Evolutionary conservation across 139 green algal genomes (phyloP).

Genomic region (Coelastrella sp.): DNA sequence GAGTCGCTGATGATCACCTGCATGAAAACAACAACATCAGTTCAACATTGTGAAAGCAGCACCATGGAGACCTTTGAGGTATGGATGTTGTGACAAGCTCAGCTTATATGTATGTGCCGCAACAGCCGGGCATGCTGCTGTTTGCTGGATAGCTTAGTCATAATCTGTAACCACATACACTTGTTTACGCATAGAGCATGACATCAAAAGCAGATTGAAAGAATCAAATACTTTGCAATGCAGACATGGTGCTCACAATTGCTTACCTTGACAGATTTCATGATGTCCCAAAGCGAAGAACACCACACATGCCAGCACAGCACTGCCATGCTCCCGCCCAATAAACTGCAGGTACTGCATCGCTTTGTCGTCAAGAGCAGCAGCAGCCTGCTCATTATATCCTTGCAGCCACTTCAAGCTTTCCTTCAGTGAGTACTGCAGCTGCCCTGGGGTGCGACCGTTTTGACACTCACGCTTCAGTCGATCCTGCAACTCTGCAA

Average conservation of each 20-base stretch:
- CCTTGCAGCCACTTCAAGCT: conserved; percentile 2
- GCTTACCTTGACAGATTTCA: conserved; percentile 3
- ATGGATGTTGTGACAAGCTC: no score
- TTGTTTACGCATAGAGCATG: no score
- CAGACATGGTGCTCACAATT: background rate
- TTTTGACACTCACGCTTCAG: background rate
- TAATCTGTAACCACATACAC: no score
- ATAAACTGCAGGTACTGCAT: conserved; percentile 5
- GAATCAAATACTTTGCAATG: background rate
- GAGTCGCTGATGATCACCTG: background rate
- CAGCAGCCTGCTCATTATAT: background rate
- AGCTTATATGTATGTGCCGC: no score
- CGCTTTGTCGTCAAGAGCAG: background rate
- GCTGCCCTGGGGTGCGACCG: background rate
- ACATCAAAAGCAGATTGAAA: background rate
- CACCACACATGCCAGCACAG: conserved; percentile 26
- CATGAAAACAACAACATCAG: background rate
- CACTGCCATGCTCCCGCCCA: background rate
- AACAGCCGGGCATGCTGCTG: no score
- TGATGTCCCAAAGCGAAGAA: conserved; percentile 27
- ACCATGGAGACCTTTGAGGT: background rate
- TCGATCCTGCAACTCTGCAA: background rate
- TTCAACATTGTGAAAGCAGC: background rate
- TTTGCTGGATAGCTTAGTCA: no score
- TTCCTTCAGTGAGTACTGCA: background rate